These are phyloP conservation scores for Magnolia officinalis DNA, from an alignment of 164 flowering plant genomes.

Conservation along the genomic window DNA sequence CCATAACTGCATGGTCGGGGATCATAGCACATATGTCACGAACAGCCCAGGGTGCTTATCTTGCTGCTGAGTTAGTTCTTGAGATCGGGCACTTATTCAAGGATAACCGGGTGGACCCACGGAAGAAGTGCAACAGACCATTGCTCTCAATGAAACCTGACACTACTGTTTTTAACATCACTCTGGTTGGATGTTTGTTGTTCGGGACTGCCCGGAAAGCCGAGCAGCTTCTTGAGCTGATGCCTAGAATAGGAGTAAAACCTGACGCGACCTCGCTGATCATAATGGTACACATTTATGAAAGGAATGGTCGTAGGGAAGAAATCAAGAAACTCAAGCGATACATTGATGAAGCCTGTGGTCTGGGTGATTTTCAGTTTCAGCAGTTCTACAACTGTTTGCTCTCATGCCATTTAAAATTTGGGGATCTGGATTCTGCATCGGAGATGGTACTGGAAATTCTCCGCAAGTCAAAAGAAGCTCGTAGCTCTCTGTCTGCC, in stretches of 20 bases:
- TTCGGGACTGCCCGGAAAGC: slow-evolving; percentile 77
- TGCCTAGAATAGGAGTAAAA: slow-evolving; percentile 74
- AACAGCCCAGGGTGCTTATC: slow-evolving; percentile 64
- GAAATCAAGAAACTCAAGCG: slow-evolving; percentile 86
- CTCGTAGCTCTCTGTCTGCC: slow-evolving; percentile 57
- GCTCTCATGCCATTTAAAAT: slow-evolving; percentile 82
- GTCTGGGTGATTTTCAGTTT: slow-evolving; percentile 55
- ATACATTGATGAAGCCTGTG: slow-evolving; percentile 60
- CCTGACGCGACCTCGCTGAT: slow-evolving; percentile 51
- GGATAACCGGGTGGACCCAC: slow-evolving; percentile 76
- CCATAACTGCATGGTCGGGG: slow-evolving; percentile 77
- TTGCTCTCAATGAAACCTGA: slow-evolving; percentile 89
- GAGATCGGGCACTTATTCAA: slow-evolving; percentile 85
- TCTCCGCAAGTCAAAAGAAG: slow-evolving; percentile 74
- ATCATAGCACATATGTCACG: slow-evolving; percentile 70
- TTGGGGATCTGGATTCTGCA: slow-evolving; percentile 82
- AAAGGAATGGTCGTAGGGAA: slow-evolving; percentile 83
- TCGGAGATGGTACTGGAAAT: slow-evolving; percentile 79
- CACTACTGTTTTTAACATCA: slow-evolving; percentile 54
- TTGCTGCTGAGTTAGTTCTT: slow-evolving; percentile 77
- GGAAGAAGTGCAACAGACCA: slow-evolving; percentile 75
- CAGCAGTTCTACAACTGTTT: slow-evolving; percentile 81
- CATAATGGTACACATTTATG: slow-evolving; percentile 79
- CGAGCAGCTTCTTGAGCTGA: slow-evolving; percentile 87
- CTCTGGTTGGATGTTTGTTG: slow-evolving; percentile 69